Conservation (phyloP, 2,329 filamentous ascomycete species). For the Xylaria polymorpha region DNA sequence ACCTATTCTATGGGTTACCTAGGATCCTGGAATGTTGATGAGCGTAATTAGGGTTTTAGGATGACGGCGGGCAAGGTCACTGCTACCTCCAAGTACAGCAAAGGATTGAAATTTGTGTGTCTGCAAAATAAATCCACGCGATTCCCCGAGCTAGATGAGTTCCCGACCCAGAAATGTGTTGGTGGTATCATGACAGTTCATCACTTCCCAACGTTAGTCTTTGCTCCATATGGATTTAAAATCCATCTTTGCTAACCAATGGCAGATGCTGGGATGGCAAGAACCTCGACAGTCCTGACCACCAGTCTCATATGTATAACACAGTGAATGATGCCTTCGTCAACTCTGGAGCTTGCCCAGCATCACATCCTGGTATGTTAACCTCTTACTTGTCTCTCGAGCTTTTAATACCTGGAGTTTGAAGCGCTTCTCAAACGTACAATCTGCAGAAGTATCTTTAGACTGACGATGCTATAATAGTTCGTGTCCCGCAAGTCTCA, state of each 20-base stretch:
- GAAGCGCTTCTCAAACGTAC: background rate
- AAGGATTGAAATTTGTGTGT: slow-evolving; percentile 56
- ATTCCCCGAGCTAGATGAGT: slow-evolving; percentile 55
- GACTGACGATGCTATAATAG: slow-evolving; percentile 18
- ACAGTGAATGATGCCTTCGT: slow-evolving; percentile 48
- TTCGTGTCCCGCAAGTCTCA: slow-evolving; percentile 56
- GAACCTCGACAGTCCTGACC: slow-evolving; percentile 55
- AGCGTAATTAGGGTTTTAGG: slow-evolving; percentile 53
- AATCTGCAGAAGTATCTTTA: background rate
- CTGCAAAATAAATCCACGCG: slow-evolving; percentile 55
- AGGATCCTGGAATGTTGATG: slow-evolving; percentile 1
- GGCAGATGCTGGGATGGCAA: slow-evolving; percentile 59
- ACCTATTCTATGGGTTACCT: background rate
- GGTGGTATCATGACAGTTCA: slow-evolving; percentile 58
- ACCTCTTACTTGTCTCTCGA: background rate
- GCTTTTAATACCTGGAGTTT: background rate
- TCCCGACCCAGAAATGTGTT: slow-evolving; percentile 54
- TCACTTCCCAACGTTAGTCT: slow-evolving; percentile 54
- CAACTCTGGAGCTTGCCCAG: slow-evolving; percentile 52
- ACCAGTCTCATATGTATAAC: slow-evolving; percentile 50
- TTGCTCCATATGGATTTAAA: background rate
- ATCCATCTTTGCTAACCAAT: slow-evolving; percentile 18
- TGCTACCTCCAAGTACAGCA: slow-evolving; percentile 49
- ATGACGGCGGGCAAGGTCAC: slow-evolving; percentile 56
- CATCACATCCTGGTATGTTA: slow-evolving; percentile 50